Evolutionary conservation across 2,329 filamentous ascomycete species (phyloP).

Genomic region (Penicillium sp.): DNA sequence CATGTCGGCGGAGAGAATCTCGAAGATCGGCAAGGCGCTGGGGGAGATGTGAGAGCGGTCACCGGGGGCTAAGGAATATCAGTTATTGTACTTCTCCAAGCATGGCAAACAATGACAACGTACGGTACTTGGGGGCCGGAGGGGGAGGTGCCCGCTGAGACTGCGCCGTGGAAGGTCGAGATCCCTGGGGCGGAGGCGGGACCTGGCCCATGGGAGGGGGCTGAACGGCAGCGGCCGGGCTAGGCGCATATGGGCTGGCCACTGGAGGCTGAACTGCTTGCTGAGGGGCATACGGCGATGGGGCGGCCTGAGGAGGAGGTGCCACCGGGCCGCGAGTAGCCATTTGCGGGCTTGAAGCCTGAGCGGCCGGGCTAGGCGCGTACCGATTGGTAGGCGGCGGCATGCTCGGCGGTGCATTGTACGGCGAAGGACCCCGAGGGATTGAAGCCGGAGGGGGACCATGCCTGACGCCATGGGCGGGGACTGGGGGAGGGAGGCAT

Average conservation of each 20-base stretch:
- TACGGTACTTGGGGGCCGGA: slow-evolving; percentile 62
- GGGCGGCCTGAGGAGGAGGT: slow-evolving; percentile 41
- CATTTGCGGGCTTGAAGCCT: slow-evolving; percentile 46
- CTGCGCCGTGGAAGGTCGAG: slow-evolving; percentile 46
- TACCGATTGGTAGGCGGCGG: slow-evolving; percentile 71
- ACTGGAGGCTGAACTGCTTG: slow-evolving; percentile 34
- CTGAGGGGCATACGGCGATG: slow-evolving; percentile 57
- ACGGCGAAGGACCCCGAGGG: slow-evolving; percentile 74
- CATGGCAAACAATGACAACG: slow-evolving; percentile 30
- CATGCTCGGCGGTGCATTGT: slow-evolving; percentile 69
- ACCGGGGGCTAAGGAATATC: slow-evolving; percentile 51
- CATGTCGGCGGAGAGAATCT: slow-evolving; percentile 78
- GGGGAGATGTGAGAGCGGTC: slow-evolving; percentile 85
- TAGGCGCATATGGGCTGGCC: slow-evolving; percentile 43
- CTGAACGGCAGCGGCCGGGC: slow-evolving; percentile 44
- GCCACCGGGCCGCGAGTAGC: slow-evolving; percentile 47
- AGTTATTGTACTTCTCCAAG: slow-evolving; percentile 12
- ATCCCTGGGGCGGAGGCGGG: slow-evolving; percentile 37
- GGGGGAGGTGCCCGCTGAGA: slow-evolving; percentile 45
- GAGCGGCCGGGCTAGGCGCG: slow-evolving; percentile 60
- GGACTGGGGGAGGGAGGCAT: slow-evolving; percentile 38
- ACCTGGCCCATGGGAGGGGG: slow-evolving; percentile 30
- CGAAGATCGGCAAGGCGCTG: slow-evolving; percentile 69
- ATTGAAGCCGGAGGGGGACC: slow-evolving; percentile 53
- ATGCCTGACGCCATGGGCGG: slow-evolving; percentile 39